Evolutionary conservation across 352 stramenopile genomes (phyloP), one percentile per base, ranked within the genome.

Genomic region (Elongisporangium senticosum): DNA sequence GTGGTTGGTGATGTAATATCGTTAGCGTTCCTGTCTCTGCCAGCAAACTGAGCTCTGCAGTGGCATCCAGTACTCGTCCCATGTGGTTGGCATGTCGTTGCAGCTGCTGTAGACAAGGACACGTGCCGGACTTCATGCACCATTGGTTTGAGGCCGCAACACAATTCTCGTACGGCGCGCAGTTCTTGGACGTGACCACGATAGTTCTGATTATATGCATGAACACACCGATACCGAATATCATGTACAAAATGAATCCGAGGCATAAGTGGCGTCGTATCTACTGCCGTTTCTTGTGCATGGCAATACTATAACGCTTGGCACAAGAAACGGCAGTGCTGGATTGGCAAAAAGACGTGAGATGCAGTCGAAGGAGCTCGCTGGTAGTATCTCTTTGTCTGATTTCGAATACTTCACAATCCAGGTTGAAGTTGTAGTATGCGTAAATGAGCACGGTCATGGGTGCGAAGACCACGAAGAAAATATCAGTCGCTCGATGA

Each of bases 381-480:
- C 50, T 1, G 62, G 26, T 10, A 83, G 67, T 13, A 62, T 55
- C 26, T 74, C 73, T 3, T n/a, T 55, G 58, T 33, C 69, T 73
- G 1, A 66, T 78, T 14, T 14, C 53, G 24, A 84, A 86, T 7
- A 57, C 71, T 15, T 43, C 65, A 11, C 62, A 60, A n/a, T 80
- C 63, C 24, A 86, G 79, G 20, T 61, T 5, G 26, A 87, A 87
- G 8, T 66, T 63, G 39, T 71, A 53, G 49, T 76, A 72, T 8
- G 72, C 71, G 51, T 75, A 83, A 0, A 71, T 40, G 2, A 87
- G 53, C 15, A 82, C 69, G 14, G 75, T 55, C 0, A 85, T 40
- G 4, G 71, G 75, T 21, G 74, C 70, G 50, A 85, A 83, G 11
- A 85, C 77, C 1, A 73, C 77, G 59, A 87, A 87, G 50, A 87